Base-by-base conservation (phyloP, 495 filamentous ascomycete species). In the Penicillium silybi region DNA sequence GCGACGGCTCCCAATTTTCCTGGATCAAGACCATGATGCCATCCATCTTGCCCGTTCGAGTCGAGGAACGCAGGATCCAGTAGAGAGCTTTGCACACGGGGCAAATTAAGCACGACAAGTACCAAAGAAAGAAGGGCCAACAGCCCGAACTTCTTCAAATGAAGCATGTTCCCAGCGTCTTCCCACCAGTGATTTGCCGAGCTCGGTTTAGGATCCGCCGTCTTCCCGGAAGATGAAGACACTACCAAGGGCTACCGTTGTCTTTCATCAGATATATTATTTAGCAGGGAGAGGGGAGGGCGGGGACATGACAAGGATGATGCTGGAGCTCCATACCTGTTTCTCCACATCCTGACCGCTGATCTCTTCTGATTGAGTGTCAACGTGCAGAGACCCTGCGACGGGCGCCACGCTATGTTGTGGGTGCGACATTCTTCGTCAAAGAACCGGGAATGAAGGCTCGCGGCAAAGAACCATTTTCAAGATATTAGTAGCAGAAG, bases 1-100 rank as follows among this genome's bases (percentile, higher is more conserved):
- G 90, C 87, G n/a, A 92, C 85, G 35, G 88, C 90, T 1, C 91
- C 90, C 2, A 76, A 62, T 58, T 73, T 74, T 13, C 78, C 72
- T 10, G 64, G 62, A 9, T 49, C 65, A 32, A 66, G 42, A 8
- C 41, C 32, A 13, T 25, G 25, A 27, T 35, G 29, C 4, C n/a
- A 48, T 15, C 18, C 35, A 25, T 35, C 13, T 4, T 41, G 8
- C 1, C 6, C 19, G 22, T 39, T 41, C 6, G 32, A 4, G 9
- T 50, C 41, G 1, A 42, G 50, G 26, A 53, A 39, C 4, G 48
- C 45, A 11, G 54, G 38, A 8, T 64, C 61, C 22, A 69, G 43
- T 11, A 64, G 63, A 10, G 62, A 64, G 11, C 59, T 53, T 17
- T 58, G 52, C 9, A 50, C 62, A 7, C 38, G 58, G 1, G 67